A percentile compares a stretch with the other conserved stretches of the same genome.
Conservation (phyloP, 345 rosid species). For the Durio zibethinus region DNA sequence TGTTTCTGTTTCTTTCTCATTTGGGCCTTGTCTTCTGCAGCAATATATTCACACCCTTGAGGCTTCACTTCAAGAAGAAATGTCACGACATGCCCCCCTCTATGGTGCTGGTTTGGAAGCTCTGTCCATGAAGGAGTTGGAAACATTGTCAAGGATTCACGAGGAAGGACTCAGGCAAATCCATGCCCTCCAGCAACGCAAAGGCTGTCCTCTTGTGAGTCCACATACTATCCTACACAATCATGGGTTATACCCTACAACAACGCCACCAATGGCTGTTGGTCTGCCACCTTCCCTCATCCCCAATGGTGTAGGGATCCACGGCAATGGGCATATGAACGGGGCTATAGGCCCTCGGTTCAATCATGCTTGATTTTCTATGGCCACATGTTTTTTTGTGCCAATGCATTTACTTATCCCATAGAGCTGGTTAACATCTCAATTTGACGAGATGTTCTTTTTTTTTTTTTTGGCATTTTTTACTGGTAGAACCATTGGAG, state of each 20-base stretch:
- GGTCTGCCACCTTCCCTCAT: conserved; percentile 63
- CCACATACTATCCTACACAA: conserved; percentile 54
- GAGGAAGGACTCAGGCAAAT: conserved; percentile 95
- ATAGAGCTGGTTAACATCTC: conserved; percentile 24
- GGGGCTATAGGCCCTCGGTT: conserved; percentile 85
- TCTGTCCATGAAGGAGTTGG: conserved; percentile 87
- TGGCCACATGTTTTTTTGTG: not conserved
- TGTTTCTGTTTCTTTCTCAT: not conserved
- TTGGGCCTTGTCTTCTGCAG: conserved; percentile 37
- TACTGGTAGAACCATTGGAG: conserved; percentile 37
- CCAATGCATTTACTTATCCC: conserved; percentile 16
- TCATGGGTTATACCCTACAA: conserved; percentile 65
- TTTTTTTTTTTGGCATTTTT: conserved; percentile 31
- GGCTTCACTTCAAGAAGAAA: conserved; percentile 6
- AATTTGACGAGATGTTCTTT: conserved; percentile 21
- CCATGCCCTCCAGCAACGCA: conserved; percentile 69
- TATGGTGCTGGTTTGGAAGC: conserved; percentile 93
- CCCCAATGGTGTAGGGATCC: conserved; percentile 74
- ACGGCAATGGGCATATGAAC: conserved; percentile 75
- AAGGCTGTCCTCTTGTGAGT: conserved; percentile 67
- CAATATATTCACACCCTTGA: conserved; percentile 21
- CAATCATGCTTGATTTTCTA: conserved; percentile 44
- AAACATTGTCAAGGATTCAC: conserved; percentile 79
- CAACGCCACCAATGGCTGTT: conserved; percentile 66
- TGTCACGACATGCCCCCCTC: conserved; percentile 60